Conservation (phyloP, 306 rosid species). For the Prunus salicina region DNA sequence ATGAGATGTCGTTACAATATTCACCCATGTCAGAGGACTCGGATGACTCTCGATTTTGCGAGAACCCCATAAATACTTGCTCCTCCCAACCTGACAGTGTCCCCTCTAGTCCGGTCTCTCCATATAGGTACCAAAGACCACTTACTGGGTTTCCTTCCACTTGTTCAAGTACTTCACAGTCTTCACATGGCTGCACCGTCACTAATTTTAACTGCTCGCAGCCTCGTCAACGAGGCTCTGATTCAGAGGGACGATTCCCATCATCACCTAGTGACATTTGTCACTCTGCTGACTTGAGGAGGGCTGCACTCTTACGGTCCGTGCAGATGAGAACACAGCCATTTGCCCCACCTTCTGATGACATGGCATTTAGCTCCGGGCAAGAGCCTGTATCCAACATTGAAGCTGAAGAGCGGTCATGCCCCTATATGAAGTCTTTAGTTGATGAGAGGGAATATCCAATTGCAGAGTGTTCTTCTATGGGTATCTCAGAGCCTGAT, state of each 20-base stretch:
- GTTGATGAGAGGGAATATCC: conserved; percentile 75
- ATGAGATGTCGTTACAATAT: conserved; percentile 74
- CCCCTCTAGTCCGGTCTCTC: conserved; percentile 92
- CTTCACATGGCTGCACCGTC: conserved; percentile 49
- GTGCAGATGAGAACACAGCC: conserved; percentile 95
- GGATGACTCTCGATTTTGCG: conserved; percentile 76
- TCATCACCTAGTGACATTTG: conserved; percentile 98
- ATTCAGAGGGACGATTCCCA: conserved; percentile 95
- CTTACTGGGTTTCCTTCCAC: conserved; percentile 39
- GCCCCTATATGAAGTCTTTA: conserved; percentile 62
- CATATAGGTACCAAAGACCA: conserved; percentile 69
- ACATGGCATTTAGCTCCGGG: conserved; percentile 57
- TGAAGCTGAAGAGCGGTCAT: conserved; percentile 66
- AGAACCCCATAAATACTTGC: conserved; percentile 45
- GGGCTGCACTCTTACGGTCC: conserved; percentile 93
- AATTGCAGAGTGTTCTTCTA: conserved; percentile 60
- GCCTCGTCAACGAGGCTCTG: conserved; percentile 87
- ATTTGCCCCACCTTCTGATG: conserved; percentile 51
- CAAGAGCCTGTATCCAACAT: conserved; percentile 60
- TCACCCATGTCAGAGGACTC: conserved; percentile 99
- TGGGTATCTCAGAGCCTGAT: conserved; percentile 40
- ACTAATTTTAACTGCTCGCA: conserved; percentile 48
- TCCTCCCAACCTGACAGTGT: conserved; percentile 63
- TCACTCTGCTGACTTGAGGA: conserved; percentile 94
- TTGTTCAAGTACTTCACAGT: conserved; percentile 51